Percentiles rank a stretch among this genome's conserved stretches.
These are phyloP conservation scores for Backusella tuberculispora DNA, from an alignment of 192 early-diverging fungal genomes.

Conservation along the genomic window DNA sequence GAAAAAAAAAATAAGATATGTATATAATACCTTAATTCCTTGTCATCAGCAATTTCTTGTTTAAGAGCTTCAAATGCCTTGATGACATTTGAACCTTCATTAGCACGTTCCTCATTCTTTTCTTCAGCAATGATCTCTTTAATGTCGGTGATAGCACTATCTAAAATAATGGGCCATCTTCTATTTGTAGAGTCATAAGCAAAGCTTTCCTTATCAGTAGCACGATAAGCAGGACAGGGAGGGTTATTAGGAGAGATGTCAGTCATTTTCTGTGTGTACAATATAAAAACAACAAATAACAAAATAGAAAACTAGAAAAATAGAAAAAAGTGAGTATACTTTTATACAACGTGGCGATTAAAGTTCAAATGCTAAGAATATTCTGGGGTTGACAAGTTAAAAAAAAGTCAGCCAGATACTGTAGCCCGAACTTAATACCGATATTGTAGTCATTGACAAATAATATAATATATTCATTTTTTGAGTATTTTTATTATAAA, in stretches of 20 bases:
- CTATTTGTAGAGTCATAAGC: slow-evolving; percentile 76
- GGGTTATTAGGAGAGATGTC: slow-evolving; percentile 51
- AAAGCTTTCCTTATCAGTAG: slow-evolving; percentile 66
- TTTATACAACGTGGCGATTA: too few species aligned
- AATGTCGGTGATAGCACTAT: slow-evolving; percentile 76
- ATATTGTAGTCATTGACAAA: too few species aligned
- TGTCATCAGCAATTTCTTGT: slow-evolving; percentile 75
- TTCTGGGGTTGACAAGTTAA: too few species aligned
- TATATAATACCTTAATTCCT: slow-evolving; percentile 44
- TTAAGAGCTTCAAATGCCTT: slow-evolving; percentile 66
- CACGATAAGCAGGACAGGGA: slow-evolving; percentile 63
- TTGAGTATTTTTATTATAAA: too few species aligned
- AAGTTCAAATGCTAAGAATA: too few species aligned
- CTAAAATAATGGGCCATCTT: slow-evolving; percentile 84
- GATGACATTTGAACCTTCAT: slow-evolving; percentile 66
- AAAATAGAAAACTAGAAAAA: too few species aligned
- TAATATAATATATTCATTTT: too few species aligned
- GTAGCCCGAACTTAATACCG: too few species aligned
- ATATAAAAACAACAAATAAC: too few species aligned
- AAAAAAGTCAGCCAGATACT: too few species aligned
- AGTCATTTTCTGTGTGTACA: neutral
- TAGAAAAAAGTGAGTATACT: too few species aligned
- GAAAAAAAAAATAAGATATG: neutral
- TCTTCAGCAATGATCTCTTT: slow-evolving; percentile 52
- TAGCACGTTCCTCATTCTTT: slow-evolving; percentile 36